These are phyloP conservation scores for Fusarium austroafricanum DNA, from an alignment of 2,329 filamentous ascomycete species.

Conservation along the genomic window DNA sequence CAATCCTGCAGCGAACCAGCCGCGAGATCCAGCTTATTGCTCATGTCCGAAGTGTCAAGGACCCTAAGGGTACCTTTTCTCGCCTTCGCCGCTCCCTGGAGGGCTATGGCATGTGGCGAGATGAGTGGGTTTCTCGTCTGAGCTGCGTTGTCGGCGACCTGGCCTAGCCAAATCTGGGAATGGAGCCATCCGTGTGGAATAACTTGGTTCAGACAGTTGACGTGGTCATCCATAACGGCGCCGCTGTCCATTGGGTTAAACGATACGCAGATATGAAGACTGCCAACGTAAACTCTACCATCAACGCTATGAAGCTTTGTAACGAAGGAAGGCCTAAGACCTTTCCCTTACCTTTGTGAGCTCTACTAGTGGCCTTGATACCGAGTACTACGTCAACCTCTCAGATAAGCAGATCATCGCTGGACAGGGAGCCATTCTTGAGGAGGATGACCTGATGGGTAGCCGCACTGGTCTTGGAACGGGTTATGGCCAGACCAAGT, in stretches of 20 bases:
- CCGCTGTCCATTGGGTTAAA: slow-evolving; percentile 83
- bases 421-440: slow-evolving; percentile 64
- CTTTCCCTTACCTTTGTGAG: slow-evolving; percentile 84
- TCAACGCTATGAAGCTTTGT: slow-evolving; percentile 81
- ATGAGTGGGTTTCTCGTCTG: too few species aligned
- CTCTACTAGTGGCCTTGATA: slow-evolving; percentile 81
- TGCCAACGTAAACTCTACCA: slow-evolving; percentile 77
- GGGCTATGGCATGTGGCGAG: too few species aligned
- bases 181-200: not conserved
- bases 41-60: too few species aligned
- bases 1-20: too few species aligned
- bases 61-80: too few species aligned
- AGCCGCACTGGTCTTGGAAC: slow-evolving; percentile 82
- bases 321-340: slow-evolving; percentile 81
- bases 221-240: slow-evolving; percentile 84
- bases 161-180: too few species aligned
- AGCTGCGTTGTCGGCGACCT: too few species aligned
- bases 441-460: slow-evolving; percentile 78
- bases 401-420: slow-evolving; percentile 64
- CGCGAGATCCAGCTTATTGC: too few species aligned
- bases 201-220: slow-evolving; percentile 74
- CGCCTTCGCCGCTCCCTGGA: too few species aligned
- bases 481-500: slow-evolving; percentile 93
- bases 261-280: slow-evolving; percentile 78
- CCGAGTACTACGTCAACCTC: slow-evolving; percentile 80